Conservation (phyloP, 768 basidiomycete species). For the Pleurotus salmoneostramineus region DNA sequence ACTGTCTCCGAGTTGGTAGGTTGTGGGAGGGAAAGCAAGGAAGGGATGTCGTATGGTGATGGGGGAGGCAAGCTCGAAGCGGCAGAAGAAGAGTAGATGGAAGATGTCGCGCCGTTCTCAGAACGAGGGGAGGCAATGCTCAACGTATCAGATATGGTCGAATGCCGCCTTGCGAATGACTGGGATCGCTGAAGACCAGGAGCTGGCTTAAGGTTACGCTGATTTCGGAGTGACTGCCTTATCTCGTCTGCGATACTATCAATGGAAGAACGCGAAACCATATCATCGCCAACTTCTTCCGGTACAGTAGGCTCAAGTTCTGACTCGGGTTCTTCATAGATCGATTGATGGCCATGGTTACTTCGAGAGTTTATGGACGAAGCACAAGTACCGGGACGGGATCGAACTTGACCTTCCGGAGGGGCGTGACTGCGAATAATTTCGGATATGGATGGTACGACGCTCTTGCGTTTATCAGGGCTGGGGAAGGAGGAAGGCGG, state of each 20-base stretch:
- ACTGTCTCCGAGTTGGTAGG: conserved; percentile 63
- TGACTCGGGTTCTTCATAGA: conserved; percentile 52
- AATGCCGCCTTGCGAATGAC: conserved; percentile 38
- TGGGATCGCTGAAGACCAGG: conserved; percentile 15
- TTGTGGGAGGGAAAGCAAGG: conserved; percentile 36
- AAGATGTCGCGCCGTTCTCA: conserved; percentile 46
- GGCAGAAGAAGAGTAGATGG: conserved; percentile 47
- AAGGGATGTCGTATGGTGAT: conserved; percentile 42
- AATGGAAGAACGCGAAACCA: conserved; percentile 77
- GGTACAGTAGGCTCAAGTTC: conserved; percentile 41
- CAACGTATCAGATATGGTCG: conserved; percentile 51
- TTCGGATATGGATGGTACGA: conserved; percentile 82
- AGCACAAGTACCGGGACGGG: conserved; percentile 39
- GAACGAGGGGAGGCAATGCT: conserved; percentile 54
- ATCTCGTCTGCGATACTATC: conserved; percentile 88
- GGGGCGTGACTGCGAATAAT: conserved; percentile 82
- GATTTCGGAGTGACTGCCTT: conserved; percentile 61
- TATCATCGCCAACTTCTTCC: conserved; percentile 56
- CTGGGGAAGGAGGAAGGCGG: conserved; percentile 17
- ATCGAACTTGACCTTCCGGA: conserved; percentile 44
- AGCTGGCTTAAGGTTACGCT: conserved; percentile 38
- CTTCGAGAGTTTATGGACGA: conserved; percentile 46
- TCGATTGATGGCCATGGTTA: conserved; percentile 36
- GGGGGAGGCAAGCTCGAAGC: conserved; percentile 39
- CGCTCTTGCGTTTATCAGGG: conserved; percentile 35